phyloP scores from a whole-genome alignment of 768 basidiomycete genomes.

The Crepidotus variabilis region DNA sequence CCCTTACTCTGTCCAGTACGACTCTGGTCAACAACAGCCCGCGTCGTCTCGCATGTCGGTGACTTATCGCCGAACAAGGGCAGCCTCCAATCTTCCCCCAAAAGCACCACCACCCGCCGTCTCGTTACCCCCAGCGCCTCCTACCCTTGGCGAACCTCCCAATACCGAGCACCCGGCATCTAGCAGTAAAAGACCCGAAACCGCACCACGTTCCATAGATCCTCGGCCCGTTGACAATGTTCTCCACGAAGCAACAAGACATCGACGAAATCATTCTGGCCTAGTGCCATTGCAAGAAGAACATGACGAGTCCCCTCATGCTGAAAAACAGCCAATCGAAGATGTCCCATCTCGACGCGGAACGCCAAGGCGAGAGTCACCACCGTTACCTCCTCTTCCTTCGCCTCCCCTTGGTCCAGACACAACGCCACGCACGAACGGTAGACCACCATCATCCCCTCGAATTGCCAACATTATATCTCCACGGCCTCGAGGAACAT shows the following conservation, averaged over 20 bases:
- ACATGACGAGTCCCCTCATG: constrained; percentile 28
- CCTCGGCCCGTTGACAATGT: background rate
- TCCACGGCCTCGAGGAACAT: constrained; percentile 56
- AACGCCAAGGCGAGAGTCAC: constrained; percentile 46
- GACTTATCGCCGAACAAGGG: constrained; percentile 43
- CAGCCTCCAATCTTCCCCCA: constrained; percentile 58
- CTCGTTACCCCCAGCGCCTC: constrained; percentile 59
- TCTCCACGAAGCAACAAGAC: constrained; percentile 21
- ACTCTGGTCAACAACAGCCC: constrained; percentile 26
- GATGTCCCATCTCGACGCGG: constrained; percentile 36
- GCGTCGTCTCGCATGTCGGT: constrained; percentile 32
- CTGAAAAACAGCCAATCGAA: constrained; percentile 25
- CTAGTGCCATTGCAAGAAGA: constrained; percentile 67
- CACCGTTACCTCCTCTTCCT: constrained; percentile 66
- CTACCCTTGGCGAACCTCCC: constrained; percentile 23
- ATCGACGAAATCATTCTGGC: constrained; percentile 43
- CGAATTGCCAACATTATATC: constrained; percentile 35
- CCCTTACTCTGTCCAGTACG: constrained; percentile 52
- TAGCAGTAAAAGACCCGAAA: constrained; percentile 19
- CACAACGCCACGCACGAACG: constrained; percentile 28
- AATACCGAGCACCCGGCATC: constrained; percentile 23
- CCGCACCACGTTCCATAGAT: constrained; percentile 31
- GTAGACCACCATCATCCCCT: constrained; percentile 48
- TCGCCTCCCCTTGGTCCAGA: constrained; percentile 28
- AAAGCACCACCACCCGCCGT: constrained; percentile 61